Percentiles rank a stretch among this genome's conserved stretches.
These are phyloP conservation scores for Ustilago sp. DNA, from an alignment of 1,284 basidiomycete species.

Conservation along the genomic window DNA sequence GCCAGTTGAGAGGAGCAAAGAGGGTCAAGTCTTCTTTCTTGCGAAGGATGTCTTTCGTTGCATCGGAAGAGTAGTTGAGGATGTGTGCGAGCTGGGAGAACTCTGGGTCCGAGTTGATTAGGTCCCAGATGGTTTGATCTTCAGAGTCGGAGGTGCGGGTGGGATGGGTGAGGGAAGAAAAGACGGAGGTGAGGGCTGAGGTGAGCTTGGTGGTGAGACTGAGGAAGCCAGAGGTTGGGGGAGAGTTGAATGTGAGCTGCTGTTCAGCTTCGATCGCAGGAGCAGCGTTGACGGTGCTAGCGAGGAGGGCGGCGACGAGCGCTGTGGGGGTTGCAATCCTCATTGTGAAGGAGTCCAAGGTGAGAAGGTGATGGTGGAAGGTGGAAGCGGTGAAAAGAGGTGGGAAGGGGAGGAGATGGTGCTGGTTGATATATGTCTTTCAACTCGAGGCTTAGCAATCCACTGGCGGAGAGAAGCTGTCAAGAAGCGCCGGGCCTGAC, in stretches of 20 bases:
- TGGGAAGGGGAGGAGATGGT: background rate
- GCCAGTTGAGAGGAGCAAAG: slow-evolving; percentile 62
- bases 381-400: background rate
- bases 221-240: slow-evolving; percentile 24
- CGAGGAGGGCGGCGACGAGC: slow-evolving; percentile 18
- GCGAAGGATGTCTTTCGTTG: slow-evolving; percentile 56
- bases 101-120: slow-evolving; percentile 48
- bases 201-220: slow-evolving; percentile 37
- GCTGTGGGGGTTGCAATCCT: slow-evolving; percentile 23
- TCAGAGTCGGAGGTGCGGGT: background rate
- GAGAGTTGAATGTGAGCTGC: slow-evolving; percentile 21
- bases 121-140: slow-evolving; percentile 54
- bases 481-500: background rate
- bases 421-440: slow-evolving; percentile 2
- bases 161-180: slow-evolving; percentile 15
- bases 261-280: slow-evolving; percentile 29
- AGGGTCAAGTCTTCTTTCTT: slow-evolving; percentile 51
- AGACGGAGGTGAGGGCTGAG: slow-evolving; percentile 16
- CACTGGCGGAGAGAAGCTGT: background rate
- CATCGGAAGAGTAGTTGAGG: slow-evolving; percentile 58
- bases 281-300: slow-evolving; percentile 18
- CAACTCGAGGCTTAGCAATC: background rate
- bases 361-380: background rate
- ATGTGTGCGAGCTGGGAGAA: slow-evolving; percentile 56
- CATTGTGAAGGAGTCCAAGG: slow-evolving; percentile 7